Conservation (phyloP, 2,329 filamentous ascomycete species). For the Boeremia exigua region DNA sequence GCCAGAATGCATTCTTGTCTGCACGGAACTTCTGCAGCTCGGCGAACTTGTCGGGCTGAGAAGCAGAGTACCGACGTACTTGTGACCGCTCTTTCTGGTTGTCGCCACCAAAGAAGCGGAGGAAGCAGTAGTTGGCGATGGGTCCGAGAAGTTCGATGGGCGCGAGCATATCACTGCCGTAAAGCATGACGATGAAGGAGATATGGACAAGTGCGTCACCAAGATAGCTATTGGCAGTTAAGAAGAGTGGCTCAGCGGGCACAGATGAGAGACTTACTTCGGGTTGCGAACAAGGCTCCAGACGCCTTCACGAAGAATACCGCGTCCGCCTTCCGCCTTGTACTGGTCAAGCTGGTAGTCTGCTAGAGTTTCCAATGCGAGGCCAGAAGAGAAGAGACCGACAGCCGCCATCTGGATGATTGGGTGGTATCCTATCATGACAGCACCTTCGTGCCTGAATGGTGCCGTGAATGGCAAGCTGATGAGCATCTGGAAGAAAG, state of each 20-base stretch:
- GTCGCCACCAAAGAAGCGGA: conserved; percentile 64
- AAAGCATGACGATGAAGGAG: conserved; percentile 65
- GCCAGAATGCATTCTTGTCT: conserved; percentile 68
- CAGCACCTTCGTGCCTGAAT: conserved; percentile 55
- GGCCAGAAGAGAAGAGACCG: conserved; percentile 62
- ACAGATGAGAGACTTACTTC: conserved; percentile 57
- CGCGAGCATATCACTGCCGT: conserved; percentile 61
- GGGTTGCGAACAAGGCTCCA: conserved; percentile 68
- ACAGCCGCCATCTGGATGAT: conserved; percentile 54
- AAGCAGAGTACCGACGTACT: conserved; percentile 58
- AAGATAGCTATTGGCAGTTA: conserved; percentile 58
- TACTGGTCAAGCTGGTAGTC: conserved; percentile 63
- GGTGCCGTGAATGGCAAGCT: conserved; percentile 63
- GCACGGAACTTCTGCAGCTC: conserved; percentile 60
- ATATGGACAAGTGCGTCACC: conserved; percentile 65
- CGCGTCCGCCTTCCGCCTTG: conserved; percentile 50
- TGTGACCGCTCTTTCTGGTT: conserved; percentile 61
- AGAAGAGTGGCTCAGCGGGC: background rate
- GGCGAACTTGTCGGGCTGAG: conserved; percentile 58
- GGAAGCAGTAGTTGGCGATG: conserved; percentile 64
- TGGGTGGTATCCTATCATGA: conserved; percentile 46
- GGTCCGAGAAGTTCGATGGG: conserved; percentile 63
- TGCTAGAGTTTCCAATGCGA: conserved; percentile 63
- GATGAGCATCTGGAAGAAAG: conserved; percentile 63
- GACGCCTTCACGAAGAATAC: conserved; percentile 62